These are phyloP conservation scores for Backusella sp. DNA, from an alignment of 192 early-diverging fungal species.

Conservation along the genomic window DNA sequence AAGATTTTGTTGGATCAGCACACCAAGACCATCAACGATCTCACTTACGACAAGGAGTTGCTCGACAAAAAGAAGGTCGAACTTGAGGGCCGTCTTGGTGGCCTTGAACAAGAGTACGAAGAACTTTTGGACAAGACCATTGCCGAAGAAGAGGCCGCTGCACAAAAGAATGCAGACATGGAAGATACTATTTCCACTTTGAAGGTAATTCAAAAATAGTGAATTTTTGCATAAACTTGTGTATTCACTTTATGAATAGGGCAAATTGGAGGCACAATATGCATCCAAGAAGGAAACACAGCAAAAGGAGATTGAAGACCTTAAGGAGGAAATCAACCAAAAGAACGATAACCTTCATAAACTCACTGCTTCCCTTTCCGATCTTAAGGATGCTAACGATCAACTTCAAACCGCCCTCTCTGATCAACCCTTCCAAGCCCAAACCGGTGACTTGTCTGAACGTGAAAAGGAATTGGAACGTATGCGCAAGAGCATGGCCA, in stretches of 20 bases:
- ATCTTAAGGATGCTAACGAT: conserved; percentile 65
- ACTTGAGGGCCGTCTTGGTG: conserved; percentile 64
- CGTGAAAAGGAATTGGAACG: conserved; percentile 77
- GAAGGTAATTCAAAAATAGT: conserved; percentile 42
- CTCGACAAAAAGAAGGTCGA: conserved; percentile 66
- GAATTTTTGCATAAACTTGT: background rate
- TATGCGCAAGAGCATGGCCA: conserved; percentile 56
- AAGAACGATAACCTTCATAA: conserved; percentile 74
- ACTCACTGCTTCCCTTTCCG: conserved; percentile 54
- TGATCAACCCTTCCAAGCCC: conserved; percentile 14
- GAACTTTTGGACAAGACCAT: conserved; percentile 78
- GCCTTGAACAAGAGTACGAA: conserved; percentile 80
- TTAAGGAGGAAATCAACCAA: conserved; percentile 66
- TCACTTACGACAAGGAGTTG: conserved; percentile 59
- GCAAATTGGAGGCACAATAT: conserved; percentile 87
- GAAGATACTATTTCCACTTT: conserved; percentile 84
- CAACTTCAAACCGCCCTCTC: conserved; percentile 43
- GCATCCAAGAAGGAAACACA: conserved; percentile 74
- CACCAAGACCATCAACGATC: conserved; percentile 60
- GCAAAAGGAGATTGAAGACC: conserved; percentile 75
- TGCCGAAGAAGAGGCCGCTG: conserved; percentile 67
- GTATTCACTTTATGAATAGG: conserved; percentile 18
- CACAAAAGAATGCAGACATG: conserved; percentile 53
- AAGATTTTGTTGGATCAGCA: conserved; percentile 65
- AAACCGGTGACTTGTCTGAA: conserved; percentile 33